Evolutionary conservation across 106 monocot species (phyloP).

Genomic region (Alisma plantagoaquatica): DNA sequence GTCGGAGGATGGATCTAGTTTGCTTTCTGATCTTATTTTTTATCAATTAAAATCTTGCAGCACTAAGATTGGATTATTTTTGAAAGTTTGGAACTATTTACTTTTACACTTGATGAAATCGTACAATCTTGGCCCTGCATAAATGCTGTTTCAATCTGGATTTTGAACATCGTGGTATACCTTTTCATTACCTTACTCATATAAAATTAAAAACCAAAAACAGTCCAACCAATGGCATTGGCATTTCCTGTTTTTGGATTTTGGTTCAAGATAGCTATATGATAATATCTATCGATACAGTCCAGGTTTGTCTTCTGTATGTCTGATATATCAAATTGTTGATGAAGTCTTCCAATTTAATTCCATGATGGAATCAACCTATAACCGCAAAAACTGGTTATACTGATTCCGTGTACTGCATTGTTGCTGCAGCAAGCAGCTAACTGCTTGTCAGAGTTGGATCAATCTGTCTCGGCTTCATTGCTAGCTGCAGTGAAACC

Average conservation of each 20-base stretch:
- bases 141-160: too few relatives aligned
- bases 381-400: not conserved
- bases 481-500: conserved; percentile 57
- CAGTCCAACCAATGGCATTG: too few relatives aligned
- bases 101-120: too few relatives aligned
- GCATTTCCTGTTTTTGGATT: not conserved
- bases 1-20: too few relatives aligned
- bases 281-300: not conserved
- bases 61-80: too few relatives aligned
- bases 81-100: too few relatives aligned
- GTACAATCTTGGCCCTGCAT: too few relatives aligned
- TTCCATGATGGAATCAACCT: not conserved
- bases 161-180: not conserved
- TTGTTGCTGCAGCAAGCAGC: conserved; percentile 56
- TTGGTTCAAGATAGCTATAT: not conserved
- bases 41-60: too few relatives aligned
- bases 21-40: too few relatives aligned
- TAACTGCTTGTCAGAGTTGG: conserved; percentile 57
- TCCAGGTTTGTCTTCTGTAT: not conserved
- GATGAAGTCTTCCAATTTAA: not conserved
- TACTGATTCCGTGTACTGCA: not conserved
- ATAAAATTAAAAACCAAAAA: too few relatives aligned
- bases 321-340: not conserved
- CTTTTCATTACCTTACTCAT: not conserved
- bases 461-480: conserved; percentile 63